These are phyloP conservation scores for Clarireedia sp. DNA, from an alignment of 2,329 filamentous ascomycete genomes.

Conservation along the genomic window DNA sequence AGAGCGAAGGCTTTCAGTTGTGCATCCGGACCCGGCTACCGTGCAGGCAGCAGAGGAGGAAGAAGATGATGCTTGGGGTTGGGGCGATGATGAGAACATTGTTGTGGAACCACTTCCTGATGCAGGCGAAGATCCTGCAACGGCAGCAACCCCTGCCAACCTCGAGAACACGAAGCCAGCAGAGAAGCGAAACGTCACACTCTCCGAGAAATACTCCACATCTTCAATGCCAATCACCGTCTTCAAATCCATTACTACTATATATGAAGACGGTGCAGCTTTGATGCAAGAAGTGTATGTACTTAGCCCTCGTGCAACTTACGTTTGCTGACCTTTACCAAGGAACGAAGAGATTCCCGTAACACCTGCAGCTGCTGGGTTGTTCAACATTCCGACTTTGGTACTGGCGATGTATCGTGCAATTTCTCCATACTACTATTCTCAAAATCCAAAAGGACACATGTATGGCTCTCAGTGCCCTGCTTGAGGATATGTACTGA, in stretches of 20 bases:
- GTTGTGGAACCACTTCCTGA: conserved; percentile 28
- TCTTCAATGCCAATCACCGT: conserved; percentile 81
- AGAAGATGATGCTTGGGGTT: conserved; percentile 59
- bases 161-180: not conserved
- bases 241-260: conserved; percentile 53
- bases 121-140: not conserved
- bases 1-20: conserved; percentile 11
- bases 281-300: conserved; percentile 45
- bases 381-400: conserved; percentile 66
- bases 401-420: conserved; percentile 73
- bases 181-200: conserved; percentile 51
- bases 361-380: conserved; percentile 56
- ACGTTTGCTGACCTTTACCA: conserved; percentile 1
- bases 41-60: conserved; percentile 30
- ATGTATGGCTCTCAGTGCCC: conserved; percentile 42
- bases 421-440: conserved; percentile 67
- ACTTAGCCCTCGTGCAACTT: not conserved
- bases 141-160: not conserved
- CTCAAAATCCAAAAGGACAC: conserved; percentile 51
- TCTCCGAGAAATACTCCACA: conserved; percentile 81
- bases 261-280: conserved; percentile 52
- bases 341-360: conserved; percentile 47
- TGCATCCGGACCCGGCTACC: not conserved
- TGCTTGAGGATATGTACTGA: not conserved
- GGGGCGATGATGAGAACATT: conserved; percentile 60